A percentile compares a stretch with the other conserved stretches of the same genome.
Evolutionary conservation across 768 basidiomycete genomes (phyloP).

Genomic region (Tricholomella constricta): DNA sequence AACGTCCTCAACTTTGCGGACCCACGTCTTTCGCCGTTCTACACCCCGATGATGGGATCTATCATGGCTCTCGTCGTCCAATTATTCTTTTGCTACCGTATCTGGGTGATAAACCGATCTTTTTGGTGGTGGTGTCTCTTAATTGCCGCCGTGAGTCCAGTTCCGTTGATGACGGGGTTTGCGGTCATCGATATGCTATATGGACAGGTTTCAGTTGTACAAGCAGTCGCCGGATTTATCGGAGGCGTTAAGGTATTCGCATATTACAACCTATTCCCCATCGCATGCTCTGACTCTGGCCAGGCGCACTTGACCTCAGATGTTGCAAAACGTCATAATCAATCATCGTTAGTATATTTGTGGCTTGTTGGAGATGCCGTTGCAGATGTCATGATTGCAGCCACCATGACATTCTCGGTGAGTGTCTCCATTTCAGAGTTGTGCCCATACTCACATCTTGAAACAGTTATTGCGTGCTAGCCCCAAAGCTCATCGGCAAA

Average conservation of each 20-base stretch:
- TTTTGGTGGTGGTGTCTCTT: slow-evolving; percentile 10
- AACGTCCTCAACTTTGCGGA: slow-evolving; percentile 8
- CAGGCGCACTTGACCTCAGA: slow-evolving; percentile 3
- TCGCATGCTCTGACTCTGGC: not conserved
- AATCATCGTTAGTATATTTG: not conserved
- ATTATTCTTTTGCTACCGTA: slow-evolving; percentile 19
- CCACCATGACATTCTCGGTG: slow-evolving; percentile 2
- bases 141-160: slow-evolving; percentile 1
- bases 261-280: too few species aligned
- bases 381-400: slow-evolving; percentile 5
- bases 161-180: not conserved
- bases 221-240: slow-evolving; percentile 8
- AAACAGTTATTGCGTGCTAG: not conserved
- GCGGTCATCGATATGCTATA: not conserved
- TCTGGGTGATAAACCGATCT: slow-evolving; percentile 11
- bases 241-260: not conserved
- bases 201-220: not conserved
- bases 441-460: not conserved
- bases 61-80: slow-evolving; percentile 15
- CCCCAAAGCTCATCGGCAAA: slow-evolving; percentile 1
- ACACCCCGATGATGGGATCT: slow-evolving; percentile 15
- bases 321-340: slow-evolving; percentile 5
- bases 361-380: slow-evolving; percentile 5
- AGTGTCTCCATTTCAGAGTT: not conserved
- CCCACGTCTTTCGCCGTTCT: slow-evolving; percentile 6